phyloP scores from a whole-genome alignment of 2,329 filamentous ascomycete species.

The Cordyceps tenuipes region DNA sequence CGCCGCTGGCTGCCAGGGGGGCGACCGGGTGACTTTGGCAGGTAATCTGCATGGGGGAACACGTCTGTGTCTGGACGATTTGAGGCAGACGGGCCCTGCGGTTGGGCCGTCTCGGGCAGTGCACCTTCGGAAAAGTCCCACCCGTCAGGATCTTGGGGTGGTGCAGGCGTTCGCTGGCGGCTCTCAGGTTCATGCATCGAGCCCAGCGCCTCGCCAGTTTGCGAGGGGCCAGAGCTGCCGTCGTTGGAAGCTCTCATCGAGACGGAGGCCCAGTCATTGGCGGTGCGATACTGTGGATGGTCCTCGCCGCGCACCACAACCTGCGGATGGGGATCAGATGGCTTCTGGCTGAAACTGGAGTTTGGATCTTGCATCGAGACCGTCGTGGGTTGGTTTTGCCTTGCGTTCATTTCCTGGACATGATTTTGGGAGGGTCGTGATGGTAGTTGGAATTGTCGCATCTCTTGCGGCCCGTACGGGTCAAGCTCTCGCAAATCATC shows the following conservation, averaged over 20 bases:
- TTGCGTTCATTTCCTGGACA: slow-evolving; percentile 42
- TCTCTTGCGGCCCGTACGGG: slow-evolving; percentile 36
- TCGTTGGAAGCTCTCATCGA: slow-evolving; percentile 29
- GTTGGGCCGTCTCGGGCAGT: slow-evolving; percentile 47
- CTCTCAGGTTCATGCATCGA: slow-evolving; percentile 32
- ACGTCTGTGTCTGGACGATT: slow-evolving; percentile 77
- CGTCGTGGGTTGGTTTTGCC: slow-evolving; percentile 50
- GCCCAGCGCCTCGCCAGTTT: slow-evolving; percentile 31
- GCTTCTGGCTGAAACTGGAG: slow-evolving; percentile 26
- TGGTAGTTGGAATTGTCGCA: slow-evolving; percentile 32
- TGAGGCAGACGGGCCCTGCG: slow-evolving; percentile 38
- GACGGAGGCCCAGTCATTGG: slow-evolving; percentile 29
- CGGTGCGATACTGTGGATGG: slow-evolving; percentile 31
- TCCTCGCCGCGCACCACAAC: slow-evolving; percentile 48
- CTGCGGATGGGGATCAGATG: slow-evolving; percentile 33
- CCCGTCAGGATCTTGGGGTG: slow-evolving; percentile 54
- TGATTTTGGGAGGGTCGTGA: slow-evolving; percentile 46
- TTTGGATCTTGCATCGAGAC: slow-evolving; percentile 38
- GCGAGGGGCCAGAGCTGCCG: slow-evolving; percentile 24
- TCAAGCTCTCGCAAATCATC: slow-evolving; percentile 52
- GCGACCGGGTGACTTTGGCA: slow-evolving; percentile 72
- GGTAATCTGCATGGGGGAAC: slow-evolving; percentile 74
- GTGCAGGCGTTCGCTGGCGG: slow-evolving; percentile 36
- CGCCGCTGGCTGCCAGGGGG: slow-evolving; percentile 62
- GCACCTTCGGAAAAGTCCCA: slow-evolving; percentile 89